Evolutionary conservation across 1,139 yeast genomes (phyloP), one percentile per base, ranked within the genome.

Genomic region (Suhomyces guaymorum): DNA sequence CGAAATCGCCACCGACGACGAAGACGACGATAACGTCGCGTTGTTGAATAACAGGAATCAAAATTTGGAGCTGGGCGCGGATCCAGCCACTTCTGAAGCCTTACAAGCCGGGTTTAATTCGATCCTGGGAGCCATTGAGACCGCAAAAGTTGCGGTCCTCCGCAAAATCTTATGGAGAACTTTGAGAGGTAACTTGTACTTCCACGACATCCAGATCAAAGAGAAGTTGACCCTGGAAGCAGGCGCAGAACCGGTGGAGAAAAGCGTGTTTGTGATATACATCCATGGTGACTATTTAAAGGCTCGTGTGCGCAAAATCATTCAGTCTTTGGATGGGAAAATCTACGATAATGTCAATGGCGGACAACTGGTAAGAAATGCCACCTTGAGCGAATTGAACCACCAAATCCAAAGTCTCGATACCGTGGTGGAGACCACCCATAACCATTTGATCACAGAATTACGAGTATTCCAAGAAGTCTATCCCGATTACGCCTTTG

Each of bases 271-370:
- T 53, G 78, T 92, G 34, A 80, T 89, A 11, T 89, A 86, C 57
- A 82, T 95, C 22, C 98, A 92, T 55, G 98, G 98, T 43, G 80
- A 79, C 30, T 68, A 78, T 36, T 73, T 90, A 42, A 70, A 82
- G 35, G 60, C 70, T 37, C 77, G 88, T 49, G 86, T 90, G 35
- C 75, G 75, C 42, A 80, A 78, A 49, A 84, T 92, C 41, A 80
- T 92, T 20, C 90, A 82, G 48, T 83, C 96, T 0, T 68, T 92
- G 41, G 97, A 87, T 48, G 96, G 97, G 2, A 69, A 73, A 23
- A 61, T 90, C 13, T 88, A 79, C 57, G 70, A 63, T 33, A 76
- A 79, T 23, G 80, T 87, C 16, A 79, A 77, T 36, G 82, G 87
- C 26, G 75, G 75, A 30, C 48, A 59, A 2, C 54, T 50, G n/a